Base-by-base conservation (phyloP, 495 filamentous ascomycete genomes). In the Polyplosphaeria fusca region DNA sequence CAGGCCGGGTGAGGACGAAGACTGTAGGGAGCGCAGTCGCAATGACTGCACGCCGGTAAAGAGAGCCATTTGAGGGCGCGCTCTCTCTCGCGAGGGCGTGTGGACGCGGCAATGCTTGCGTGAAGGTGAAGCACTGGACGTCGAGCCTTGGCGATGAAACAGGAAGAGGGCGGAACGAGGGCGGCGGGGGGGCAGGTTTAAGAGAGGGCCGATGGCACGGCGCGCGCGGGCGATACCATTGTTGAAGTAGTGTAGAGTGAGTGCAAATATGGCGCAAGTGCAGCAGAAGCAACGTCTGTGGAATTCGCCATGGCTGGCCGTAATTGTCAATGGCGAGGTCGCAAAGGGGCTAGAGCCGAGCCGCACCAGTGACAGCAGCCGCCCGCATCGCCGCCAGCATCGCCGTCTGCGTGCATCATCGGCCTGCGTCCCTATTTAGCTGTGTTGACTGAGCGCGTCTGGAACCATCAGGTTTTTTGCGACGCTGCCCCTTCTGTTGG, bases 1-100 rank as follows among this genome's bases (percentile, higher is more conserved):
- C 47, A 66, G 54, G n/a, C 40, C 23, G 26, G 53, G 3, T 22
- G 54, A 32, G 1, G 49, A 11, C 24, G 24, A 27, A 16, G 46
- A 4, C 7, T 47, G 13, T 25, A 58, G 52, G 39, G 23, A 50
- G 11, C 62, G 56, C 40, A 65, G 57, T 9, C 63, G 52, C 39
- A 66, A 41, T 3, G 58, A 62, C 44, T 56, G 52, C 5, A 62
- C 18, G 30, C 52, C 51, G 7, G 30, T n/a, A 35, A 64, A 65
- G 47, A 53, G 52, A 28, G 51, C 30, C 62, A 65, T 65, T 39
- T 54, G 57, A 38, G 11, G 14, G 39, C 39, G n/a, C n/a, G n/a
- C n/a, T n/a, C 39, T 42, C 19, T 35, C 18, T 22, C 24, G 4
- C 14, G 16, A 37, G 37, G 35, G 12, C n/a, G n/a, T 26, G 49